Evolutionary conservation across 352 stramenopile genomes (phyloP), one percentile per base, ranked within the genome.

Genomic region (Pythium brassicae): DNA sequence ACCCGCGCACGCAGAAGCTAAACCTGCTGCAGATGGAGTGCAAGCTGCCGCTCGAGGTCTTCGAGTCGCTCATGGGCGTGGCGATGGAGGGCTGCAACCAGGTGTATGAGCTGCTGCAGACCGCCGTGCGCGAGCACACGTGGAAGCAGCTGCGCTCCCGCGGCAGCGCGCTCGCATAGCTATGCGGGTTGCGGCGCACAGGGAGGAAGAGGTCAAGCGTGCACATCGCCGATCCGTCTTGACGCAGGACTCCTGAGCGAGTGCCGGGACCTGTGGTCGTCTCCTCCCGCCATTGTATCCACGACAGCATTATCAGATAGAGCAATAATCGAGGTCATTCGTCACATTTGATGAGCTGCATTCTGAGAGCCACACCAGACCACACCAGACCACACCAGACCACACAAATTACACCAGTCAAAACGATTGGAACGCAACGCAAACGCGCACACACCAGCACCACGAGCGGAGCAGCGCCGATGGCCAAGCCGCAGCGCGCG

Each of bases 11-110:
- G 50, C 75, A 87, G 53, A 92, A 95, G 68, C 70, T 94, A 4
- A 92, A 87, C 32, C 39, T 97, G 63, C 63, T 96, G 52, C 86
- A 96, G 62, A 95, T 96, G 85, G 89, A 96, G 71, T 92, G 85
- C 63, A 95, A 95, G 50, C 68, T 96, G 53, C 82, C 85, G 43
- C 67, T 95, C 11, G 87, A 95, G 55, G 83, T 94, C 25, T 93
- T 96, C 57, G 86, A 96, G 63, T 83, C 71, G 27, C 78, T 94
- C 57, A 89, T 97, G 78, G 62, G 77, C 34, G 72, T 85, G 34
- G 80, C 84, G 20, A 88, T 87, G 52, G 77, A 91, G 20, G 86
- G 82, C 34, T 90, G 82, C 61, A 82, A 86, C 65, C 78, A 94
- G 63, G 87, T 95, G 60, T 89, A 89, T 69, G 83, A 93, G 47